Conservation (phyloP, 2,329 filamentous ascomycete species). For the Claviceps pazoutovae region DNA sequence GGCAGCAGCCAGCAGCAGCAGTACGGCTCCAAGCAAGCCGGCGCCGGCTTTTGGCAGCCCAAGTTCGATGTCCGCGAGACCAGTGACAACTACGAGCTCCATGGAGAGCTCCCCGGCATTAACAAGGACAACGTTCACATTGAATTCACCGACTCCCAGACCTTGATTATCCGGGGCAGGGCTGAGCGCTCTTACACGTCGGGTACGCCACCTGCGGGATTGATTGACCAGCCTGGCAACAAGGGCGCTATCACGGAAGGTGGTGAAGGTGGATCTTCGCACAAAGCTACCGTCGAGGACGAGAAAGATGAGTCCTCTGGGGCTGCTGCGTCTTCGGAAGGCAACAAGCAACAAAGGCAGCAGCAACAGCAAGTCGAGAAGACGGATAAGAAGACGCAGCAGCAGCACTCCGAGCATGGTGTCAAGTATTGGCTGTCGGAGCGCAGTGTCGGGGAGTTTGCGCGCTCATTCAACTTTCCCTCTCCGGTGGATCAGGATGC, state of each 20-base stretch:
- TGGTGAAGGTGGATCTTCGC: constrained; percentile 17
- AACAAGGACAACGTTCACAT: constrained; percentile 57
- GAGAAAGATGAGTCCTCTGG: constrained; percentile 17
- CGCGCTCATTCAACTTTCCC: constrained; percentile 51
- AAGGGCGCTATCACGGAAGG: constrained; percentile 24
- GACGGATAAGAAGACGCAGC: constrained; percentile 14
- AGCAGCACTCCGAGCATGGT: constrained; percentile 15
- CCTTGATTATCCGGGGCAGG: constrained; percentile 51
- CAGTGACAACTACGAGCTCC: constrained; percentile 51
- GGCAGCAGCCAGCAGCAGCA: constrained; percentile 3
- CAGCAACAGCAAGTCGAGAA: constrained; percentile 8
- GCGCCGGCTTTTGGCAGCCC: constrained; percentile 42
- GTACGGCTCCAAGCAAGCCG: constrained; percentile 3
- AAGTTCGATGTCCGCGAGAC: constrained; percentile 62
- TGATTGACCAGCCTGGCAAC: constrained; percentile 24
- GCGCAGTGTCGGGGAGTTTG: constrained; percentile 49
- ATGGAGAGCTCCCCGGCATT: constrained; percentile 63
- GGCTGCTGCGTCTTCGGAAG: constrained; percentile 5
- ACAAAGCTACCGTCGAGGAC: constrained; percentile 48
- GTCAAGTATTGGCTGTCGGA: constrained; percentile 54
- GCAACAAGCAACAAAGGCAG: constrained; percentile 4
- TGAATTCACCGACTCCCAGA: constrained; percentile 61
- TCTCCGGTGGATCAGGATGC: constrained; percentile 42
- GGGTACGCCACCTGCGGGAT: constrained; percentile 29
- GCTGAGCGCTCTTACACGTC: constrained; percentile 44